These are phyloP conservation scores for Penicillium sclerotigenum DNA, from an alignment of 2,329 filamentous ascomycete genomes.

Conservation along the genomic window DNA sequence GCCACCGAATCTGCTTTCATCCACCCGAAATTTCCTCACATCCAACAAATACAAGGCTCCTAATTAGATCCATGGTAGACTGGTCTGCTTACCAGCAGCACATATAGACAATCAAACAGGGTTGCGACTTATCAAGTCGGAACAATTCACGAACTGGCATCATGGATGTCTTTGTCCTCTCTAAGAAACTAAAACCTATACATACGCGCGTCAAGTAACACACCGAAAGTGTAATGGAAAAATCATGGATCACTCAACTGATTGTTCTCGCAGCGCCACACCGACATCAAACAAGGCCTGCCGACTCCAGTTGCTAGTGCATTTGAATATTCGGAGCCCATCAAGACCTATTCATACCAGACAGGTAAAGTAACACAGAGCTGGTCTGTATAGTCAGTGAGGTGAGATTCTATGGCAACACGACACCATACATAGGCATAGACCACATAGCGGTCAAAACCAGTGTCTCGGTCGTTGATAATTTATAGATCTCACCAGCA, in stretches of 20 bases:
- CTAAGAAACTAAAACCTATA: not conserved
- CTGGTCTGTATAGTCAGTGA: no score
- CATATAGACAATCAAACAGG: not conserved
- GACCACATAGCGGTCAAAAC: not conserved
- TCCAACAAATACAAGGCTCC: accelerated
- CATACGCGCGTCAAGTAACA: not conserved
- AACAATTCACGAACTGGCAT: not conserved
- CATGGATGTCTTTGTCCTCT: not conserved
- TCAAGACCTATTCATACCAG: not conserved
- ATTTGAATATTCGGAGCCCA: not conserved
- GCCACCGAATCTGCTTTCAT: not conserved
- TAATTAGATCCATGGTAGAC: accelerated
- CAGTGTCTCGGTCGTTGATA: not conserved
- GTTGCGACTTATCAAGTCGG: not conserved
- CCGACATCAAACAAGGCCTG: not conserved
- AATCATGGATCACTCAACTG: not conserved
- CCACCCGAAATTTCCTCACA: accelerated
- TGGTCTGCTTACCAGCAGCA: not conserved
- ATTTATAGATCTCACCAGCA: not conserved
- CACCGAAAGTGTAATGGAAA: not conserved
- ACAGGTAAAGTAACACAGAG: not conserved
- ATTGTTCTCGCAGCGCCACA: not conserved
- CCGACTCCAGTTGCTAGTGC: not conserved
- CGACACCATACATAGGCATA: no score
- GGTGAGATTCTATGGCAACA: no score